Conservation (phyloP, 164 flowering plant species). For the Nelumbo lutea region DNA sequence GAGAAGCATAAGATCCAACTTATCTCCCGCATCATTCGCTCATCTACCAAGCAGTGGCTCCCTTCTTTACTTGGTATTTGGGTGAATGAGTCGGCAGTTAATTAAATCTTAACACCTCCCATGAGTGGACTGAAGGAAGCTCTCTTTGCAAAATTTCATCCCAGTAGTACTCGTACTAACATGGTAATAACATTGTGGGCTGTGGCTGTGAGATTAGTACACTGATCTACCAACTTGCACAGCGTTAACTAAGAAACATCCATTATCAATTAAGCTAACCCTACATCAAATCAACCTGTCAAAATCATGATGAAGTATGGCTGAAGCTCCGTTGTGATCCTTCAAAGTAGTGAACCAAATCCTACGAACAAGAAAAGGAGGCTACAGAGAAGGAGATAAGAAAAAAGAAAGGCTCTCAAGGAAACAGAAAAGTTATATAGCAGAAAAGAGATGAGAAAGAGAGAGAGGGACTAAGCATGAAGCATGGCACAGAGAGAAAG, state of each 20-base stretch:
- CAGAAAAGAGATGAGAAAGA: background rate
- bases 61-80: conserved; percentile 49
- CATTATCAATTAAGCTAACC: background rate
- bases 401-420: background rate
- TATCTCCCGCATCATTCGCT: conserved; percentile 92
- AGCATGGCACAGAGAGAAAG: background rate
- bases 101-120: conserved; percentile 58
- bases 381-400: background rate
- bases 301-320: too few species aligned
- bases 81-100: conserved; percentile 95
- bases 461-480: conserved; percentile 2
- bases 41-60: conserved; percentile 42
- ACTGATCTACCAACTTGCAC: background rate
- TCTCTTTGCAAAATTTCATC: conserved; percentile 1
- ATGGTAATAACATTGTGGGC: background rate
- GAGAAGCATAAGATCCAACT: conserved; percentile 56
- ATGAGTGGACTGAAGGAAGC: conserved; percentile 85
- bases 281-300: background rate
- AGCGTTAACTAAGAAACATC: background rate
- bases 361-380: background rate
- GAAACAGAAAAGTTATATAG: background rate
- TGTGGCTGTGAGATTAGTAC: too few species aligned
- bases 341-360: background rate
- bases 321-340: background rate
- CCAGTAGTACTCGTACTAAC: background rate